Evolutionary conservation across 2,329 filamentous ascomycete species (phyloP), one percentile per base, ranked within the genome.

Genomic region (Apiospora pterosperma): DNA sequence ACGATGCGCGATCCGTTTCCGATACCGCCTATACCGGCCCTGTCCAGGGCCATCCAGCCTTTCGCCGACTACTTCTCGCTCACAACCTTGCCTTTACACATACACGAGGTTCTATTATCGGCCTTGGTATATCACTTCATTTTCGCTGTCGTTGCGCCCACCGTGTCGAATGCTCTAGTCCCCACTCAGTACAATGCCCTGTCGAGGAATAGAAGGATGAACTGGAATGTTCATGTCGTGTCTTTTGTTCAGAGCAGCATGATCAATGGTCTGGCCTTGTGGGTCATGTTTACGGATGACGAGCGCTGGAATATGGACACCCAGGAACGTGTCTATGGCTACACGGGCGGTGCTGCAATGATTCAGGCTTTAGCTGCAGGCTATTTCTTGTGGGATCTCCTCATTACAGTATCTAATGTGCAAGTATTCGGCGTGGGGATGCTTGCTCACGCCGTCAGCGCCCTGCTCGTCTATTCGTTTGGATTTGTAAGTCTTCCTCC

Each of bases 151-250:
- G 72, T 93, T 67, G 90, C 92, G 62, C 92, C 92, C 7, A 73
- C 82, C 44, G 63, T 94, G 39, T 93, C 91, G 38, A 81, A 78
- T 58, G 73, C 80, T 64, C 75, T 93, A 66, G 88, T 90, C 68
- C 87, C 90, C 3, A 71, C 81, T 58, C 82, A 85, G 69, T 96
- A 96, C 79, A 75, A 81, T 36, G 77, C 78, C 59, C 83, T 92
- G 70, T 85, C 88, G 60, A 79, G 81, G 31, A 83, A 85, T 63
- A 92, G 90, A 64, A 85, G 84, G 74, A 82, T 93, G 67, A 96
- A 91, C 82, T 96, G 92, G 92, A 88, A 96, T 76, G 90, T 93
- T 28, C 92, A 95, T 75, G 89, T 95, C 63, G 92, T 96, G 36
- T 93, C 91, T n/a, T 85, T 96, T 69, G 82, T 92, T 64, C 92